Conservation (phyloP, 129 eudicot species). For the Smallanthus sonchifolius region DNA sequence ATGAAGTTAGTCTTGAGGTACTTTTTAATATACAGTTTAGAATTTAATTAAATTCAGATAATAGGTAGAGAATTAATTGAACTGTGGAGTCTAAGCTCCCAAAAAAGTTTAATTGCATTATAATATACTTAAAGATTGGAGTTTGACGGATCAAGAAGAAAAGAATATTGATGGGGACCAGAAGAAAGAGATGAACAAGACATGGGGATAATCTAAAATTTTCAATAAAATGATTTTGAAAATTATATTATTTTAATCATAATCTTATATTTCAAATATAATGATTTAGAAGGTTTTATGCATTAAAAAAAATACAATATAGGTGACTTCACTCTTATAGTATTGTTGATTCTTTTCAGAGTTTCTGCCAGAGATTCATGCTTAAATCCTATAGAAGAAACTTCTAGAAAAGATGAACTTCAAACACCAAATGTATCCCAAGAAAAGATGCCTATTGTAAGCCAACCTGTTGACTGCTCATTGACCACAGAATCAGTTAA, state of each 20-base stretch:
- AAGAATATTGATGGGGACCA: background rate
- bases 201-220: background rate
- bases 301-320: background rate
- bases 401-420: slow-evolving; percentile 25
- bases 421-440: slow-evolving; percentile 22
- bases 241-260: too few species aligned
- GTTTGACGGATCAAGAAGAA: background rate
- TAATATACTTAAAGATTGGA: background rate
- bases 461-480: slow-evolving; percentile 27
- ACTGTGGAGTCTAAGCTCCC: background rate
- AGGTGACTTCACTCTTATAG: background rate
- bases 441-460: slow-evolving; percentile 19
- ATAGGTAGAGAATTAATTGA: background rate
- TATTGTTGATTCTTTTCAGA: slow-evolving; percentile 26
- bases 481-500: slow-evolving; percentile 29
- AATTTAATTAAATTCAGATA: background rate
- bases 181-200: background rate
- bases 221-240: background rate
- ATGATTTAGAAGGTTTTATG: background rate
- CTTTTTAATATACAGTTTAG: background rate
- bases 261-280: background rate
- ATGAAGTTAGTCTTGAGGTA: background rate
- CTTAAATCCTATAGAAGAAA: slow-evolving; percentile 49
- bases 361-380: slow-evolving; percentile 44
- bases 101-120: background rate